These are phyloP conservation scores for Tetradesmus obliquus DNA, from an alignment of 139 green algal genomes.

Conservation along the genomic window DNA sequence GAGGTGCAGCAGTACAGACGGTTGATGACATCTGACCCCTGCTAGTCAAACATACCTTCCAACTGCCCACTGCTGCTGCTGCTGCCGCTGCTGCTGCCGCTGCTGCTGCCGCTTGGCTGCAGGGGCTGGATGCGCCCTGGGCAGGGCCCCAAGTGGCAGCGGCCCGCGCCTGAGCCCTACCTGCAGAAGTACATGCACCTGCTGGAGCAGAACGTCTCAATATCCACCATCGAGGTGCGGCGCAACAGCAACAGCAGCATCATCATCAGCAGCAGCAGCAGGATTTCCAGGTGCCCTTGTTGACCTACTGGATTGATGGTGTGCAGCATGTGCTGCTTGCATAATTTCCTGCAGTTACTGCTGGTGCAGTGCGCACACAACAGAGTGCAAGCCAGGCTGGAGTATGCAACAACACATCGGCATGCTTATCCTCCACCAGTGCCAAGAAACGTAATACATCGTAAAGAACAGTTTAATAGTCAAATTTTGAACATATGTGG, in stretches of 20 bases:
- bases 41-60: neutral
- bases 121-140: conserved; percentile 28
- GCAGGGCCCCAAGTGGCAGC: conserved; percentile 27
- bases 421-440: conserved; percentile 34
- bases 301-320: neutral
- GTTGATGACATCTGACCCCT: neutral
- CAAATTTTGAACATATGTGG: no score
- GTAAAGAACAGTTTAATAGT: neutral
- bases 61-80: neutral
- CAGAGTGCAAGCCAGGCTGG: conserved; percentile 12
- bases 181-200: conserved; percentile 28
- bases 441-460: neutral
- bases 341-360: no score
- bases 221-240: conserved; percentile 22
- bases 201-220: neutral
- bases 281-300: no score
- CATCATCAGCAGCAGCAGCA: neutral
- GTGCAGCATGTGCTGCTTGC: neutral
- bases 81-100: neutral
- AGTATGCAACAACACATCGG: conserved; percentile 6
- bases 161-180: conserved; percentile 27
- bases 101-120: neutral
- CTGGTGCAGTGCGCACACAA: no score
- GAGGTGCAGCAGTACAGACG: no score
- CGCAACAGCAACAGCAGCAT: neutral